Percentiles rank a stretch among this genome's conserved stretches.
Evolutionary conservation across 2,329 filamentous ascomycete genomes (phyloP).

Genomic region (Diaporthe longicolla): DNA sequence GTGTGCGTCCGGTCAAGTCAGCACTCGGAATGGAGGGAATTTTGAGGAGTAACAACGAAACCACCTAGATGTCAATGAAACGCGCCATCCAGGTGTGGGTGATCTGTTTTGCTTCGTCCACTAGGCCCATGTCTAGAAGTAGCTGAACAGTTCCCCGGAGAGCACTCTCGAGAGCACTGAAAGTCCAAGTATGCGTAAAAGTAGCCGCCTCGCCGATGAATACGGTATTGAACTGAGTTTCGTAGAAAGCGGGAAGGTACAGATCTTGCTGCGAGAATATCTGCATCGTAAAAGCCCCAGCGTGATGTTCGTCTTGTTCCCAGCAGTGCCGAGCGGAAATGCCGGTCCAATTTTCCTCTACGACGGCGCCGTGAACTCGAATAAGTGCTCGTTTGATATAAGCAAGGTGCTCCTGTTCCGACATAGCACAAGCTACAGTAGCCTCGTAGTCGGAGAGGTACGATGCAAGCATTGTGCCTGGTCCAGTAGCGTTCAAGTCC

Average conservation of each 20-base stretch:
- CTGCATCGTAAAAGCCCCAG: constrained; percentile 68
- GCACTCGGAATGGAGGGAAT: too few relatives aligned
- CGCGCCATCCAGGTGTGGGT: constrained; percentile 14
- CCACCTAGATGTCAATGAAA: constrained; percentile 10
- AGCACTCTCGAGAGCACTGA: constrained; percentile 30
- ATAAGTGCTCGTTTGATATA: constrained; percentile 68
- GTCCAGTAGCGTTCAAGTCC: constrained; percentile 63
- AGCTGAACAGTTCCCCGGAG: constrained; percentile 28
- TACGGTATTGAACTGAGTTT: constrained; percentile 65
- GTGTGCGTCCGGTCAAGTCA: too few relatives aligned
- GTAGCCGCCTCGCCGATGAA: constrained; percentile 55
- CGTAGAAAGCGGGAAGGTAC: constrained; percentile 72
- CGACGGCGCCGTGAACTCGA: constrained; percentile 66
- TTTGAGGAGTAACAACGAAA: too few relatives aligned
- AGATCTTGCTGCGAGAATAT: constrained; percentile 69
- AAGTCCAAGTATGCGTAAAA: constrained; percentile 71
- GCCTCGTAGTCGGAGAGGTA: constrained; percentile 60
- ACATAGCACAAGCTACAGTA: constrained; percentile 57
- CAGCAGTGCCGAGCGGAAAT: constrained; percentile 71
- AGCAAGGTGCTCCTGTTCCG: constrained; percentile 67
- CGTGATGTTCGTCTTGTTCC: constrained; percentile 68
- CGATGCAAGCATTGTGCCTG: constrained; percentile 65
- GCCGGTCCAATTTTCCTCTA: constrained; percentile 69
- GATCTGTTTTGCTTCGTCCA: constrained; percentile 30
- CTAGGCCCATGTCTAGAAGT: constrained; percentile 9